Evolutionary conservation across 257 asterid species (phyloP).

Genomic region (Solanum paucissectum): DNA sequence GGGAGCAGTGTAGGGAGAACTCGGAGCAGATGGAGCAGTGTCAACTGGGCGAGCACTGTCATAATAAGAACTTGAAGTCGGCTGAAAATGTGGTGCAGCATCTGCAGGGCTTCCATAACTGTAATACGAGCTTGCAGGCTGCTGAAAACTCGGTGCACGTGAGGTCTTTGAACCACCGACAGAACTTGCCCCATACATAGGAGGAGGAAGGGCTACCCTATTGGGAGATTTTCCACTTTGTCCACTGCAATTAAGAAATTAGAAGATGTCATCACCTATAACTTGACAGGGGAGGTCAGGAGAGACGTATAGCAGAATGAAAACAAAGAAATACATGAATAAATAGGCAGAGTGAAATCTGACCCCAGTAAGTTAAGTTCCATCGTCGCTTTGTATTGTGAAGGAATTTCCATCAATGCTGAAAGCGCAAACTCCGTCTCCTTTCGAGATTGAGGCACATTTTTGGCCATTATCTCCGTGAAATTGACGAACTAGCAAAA

Average conservation of each 20-base stretch:
- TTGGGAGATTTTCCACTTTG: conserved; percentile 38
- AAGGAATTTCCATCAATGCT: conserved; percentile 89
- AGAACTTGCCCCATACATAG: conserved; percentile 28
- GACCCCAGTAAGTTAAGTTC: conserved; percentile 83
- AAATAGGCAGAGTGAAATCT: neutral
- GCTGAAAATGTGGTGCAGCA: conserved; percentile 10
- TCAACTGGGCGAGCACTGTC: conserved; percentile 5
- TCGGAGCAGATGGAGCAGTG: conserved; percentile 29
- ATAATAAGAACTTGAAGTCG: conserved; percentile 19
- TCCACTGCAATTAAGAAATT: conserved; percentile 25
- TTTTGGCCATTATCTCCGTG: conserved; percentile 83
- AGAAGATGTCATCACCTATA: neutral
- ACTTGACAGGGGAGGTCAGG: neutral
- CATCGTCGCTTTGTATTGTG: conserved; percentile 91
- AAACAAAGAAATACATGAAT: neutral
- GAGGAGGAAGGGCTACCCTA: conserved; percentile 84
- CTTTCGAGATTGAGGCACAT: conserved; percentile 53
- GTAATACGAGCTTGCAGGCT: conserved; percentile 25
- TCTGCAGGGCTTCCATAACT: neutral
- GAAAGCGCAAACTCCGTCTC: conserved; percentile 95
- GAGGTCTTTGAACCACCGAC: neutral
- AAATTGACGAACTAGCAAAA: conserved; percentile 79
- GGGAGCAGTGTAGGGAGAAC: conserved; percentile 15
- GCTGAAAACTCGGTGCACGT: conserved; percentile 24
- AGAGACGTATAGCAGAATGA: neutral